Evolutionary conservation across 192 early-diverging fungal genomes (phyloP).

Genomic region (Phycomyces blakesleeanus): DNA sequence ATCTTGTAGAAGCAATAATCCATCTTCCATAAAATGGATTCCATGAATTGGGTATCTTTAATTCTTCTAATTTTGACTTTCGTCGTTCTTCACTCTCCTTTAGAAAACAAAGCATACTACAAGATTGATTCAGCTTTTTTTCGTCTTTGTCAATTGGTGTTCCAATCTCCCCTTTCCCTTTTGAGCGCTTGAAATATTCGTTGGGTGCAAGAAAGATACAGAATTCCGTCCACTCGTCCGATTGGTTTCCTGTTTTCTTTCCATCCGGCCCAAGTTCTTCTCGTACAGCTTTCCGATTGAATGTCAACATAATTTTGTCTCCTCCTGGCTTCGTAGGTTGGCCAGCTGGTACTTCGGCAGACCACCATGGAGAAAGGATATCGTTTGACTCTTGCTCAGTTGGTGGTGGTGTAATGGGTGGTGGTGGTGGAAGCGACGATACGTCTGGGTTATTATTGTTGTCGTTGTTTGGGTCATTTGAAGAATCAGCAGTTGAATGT

Average conservation of each 20-base stretch:
- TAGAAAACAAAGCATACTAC: slow-evolving; percentile 39
- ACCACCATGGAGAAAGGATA: slow-evolving; percentile 30
- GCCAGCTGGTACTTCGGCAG: slow-evolving; percentile 10
- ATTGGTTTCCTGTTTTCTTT: background rate
- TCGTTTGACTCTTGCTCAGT: slow-evolving; percentile 13
- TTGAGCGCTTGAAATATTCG: background rate
- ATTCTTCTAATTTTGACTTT: slow-evolving; percentile 8
- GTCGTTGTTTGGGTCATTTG: too few relatives aligned
- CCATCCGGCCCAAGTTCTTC: background rate
- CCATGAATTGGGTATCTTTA: background rate
- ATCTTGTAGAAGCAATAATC: slow-evolving; percentile 23
- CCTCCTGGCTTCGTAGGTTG: background rate
- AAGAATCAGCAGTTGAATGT: too few relatives aligned
- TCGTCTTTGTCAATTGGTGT: background rate
- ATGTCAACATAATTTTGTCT: background rate
- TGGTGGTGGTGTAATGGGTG: slow-evolving; percentile 11
- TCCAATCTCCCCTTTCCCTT: slow-evolving; percentile 18
- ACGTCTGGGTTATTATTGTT: too few relatives aligned
- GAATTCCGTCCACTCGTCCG: slow-evolving; percentile 27
- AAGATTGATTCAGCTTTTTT: slow-evolving; percentile 16
- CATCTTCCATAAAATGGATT: slow-evolving; percentile 38
- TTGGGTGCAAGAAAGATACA: slow-evolving; percentile 22
- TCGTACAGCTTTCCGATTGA: background rate
- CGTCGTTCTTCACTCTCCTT: slow-evolving; percentile 11
- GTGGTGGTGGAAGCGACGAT: slow-evolving; percentile 1